Base-by-base conservation (phyloP, 2,329 filamentous ascomycete genomes). In the Dothideomycetes sp. region DNA sequence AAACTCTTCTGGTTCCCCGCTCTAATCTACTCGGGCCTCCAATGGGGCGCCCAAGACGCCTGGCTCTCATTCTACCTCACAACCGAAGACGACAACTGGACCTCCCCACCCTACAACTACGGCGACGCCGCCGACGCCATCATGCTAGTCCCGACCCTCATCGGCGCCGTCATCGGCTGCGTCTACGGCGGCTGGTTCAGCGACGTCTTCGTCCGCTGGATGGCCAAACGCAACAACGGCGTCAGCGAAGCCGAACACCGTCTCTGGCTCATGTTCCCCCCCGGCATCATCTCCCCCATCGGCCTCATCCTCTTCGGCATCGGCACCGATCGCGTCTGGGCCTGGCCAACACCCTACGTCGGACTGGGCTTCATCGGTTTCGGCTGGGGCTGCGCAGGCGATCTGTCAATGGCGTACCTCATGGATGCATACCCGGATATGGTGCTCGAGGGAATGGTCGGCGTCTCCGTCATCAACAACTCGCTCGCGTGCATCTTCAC, bases 11-110 rank as follows among this genome's bases (percentile, higher is more conserved):
- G 64, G 2, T 75, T 76, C 43, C 73, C 73, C 0, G 72, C 72
- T 1, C 71, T 76, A 8, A 63, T 72, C 45, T 76, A 69, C 45
- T 70, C 71, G 3, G 72, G 73, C 7, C 53, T 76, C 17, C 72
- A 76, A 49, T 77, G 73, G 73, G 73, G 73, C 3, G 62, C 70
- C 19, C 73, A 77, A 52, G 73, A 75, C 46, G 70, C 73, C n/a
- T 75, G 73, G 56, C 56, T 77, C 16, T 70, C 69, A 1, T 76
- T 77, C 51, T 75, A 77, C 45, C 59, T 75, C 22, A 77, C 73
- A 0, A 63, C 76, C 1, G 65, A 75, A 49, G 69, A 77, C 47
- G 70, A 74, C 45, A 67, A 67, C 46, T 76, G 71, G 67, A 68
- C 66, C 18, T 64, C 57, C 0, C 55, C 59, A 8, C 73, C 73